Base-by-base conservation (phyloP, 2,329 filamentous ascomycete species). In the Chrysosporium keratinophilum region DNA sequence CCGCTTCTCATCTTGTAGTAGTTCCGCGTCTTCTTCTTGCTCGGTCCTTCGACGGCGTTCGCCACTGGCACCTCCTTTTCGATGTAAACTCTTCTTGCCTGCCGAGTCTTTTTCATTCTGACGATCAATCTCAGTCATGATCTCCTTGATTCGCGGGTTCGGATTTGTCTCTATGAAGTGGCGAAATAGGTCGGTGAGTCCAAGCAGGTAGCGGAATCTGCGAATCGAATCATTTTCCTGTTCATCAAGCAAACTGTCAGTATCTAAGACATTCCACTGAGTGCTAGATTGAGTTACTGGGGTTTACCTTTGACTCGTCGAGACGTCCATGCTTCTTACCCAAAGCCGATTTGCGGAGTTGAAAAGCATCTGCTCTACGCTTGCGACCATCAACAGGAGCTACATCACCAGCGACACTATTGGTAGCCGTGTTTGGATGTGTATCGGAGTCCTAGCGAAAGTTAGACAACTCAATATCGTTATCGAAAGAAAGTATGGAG, bases 131-230 rank as follows among this genome's bases (percentile, higher is more conserved):
- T 96, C 88, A 49, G 81, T 79, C 79, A 97, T 93, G 62, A 96
- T 88, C 55, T 95, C 87, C 63, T 91, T 87, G 64, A 97, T 93
- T 63, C 87, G 88, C 14, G 93, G 91, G 65, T 98, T 90, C 4
- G 90, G 91, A 66, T 96, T 98, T 7, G 89, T 88, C 67, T 97
- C 90, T 72, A 98, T 98, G 70, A 98, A 98, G 72, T 98, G 93
- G 60, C 94, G 88, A 75, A 98, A 98, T 17, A 98, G 78, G 65
- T 98, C 93, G 14, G 93, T 98, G 50, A 98, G 77, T 23, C 94
- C 94, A 12, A 98, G 80, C 1, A 98, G 80, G 68, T 98, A 98
- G 59, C 89, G 84, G 69, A 98, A 98, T 67, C 93, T 80, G 62
- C 91, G 83, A 65, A 97, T 88, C 0, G 88, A 94, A 65, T 97